A percentile compares a stretch with the other conserved stretches of the same genome.
These are phyloP conservation scores for Zygosaccharomyces pseudobailii DNA, from an alignment of 1,139 yeast genomes.

Conservation along the genomic window DNA sequence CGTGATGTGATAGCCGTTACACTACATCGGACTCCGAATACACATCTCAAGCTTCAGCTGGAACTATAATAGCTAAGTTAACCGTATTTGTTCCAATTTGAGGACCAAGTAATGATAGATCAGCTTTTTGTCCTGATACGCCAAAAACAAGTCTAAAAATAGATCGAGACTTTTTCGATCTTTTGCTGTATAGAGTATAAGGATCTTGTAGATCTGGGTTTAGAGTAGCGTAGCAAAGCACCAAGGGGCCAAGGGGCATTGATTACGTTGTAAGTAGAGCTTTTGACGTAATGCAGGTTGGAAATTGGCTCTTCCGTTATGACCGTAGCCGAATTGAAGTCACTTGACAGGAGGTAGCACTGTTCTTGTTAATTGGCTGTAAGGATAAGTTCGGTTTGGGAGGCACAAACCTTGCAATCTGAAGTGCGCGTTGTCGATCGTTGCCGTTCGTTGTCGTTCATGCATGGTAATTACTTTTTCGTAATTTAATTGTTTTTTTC, in stretches of 20 bases:
- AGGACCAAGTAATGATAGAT: background rate
- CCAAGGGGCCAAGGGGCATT: background rate
- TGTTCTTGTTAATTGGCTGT: too few relatives aligned
- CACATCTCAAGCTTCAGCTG: too few relatives aligned
- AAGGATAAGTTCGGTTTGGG: too few relatives aligned
- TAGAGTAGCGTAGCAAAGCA: background rate
- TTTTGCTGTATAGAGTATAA: background rate
- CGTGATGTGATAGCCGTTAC: background rate
- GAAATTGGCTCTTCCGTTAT: background rate
- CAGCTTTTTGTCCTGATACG: background rate
- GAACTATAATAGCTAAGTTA: too few relatives aligned
- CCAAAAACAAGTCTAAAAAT: background rate
- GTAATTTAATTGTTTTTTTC: too few relatives aligned
- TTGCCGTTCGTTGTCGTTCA: too few relatives aligned
- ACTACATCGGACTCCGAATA: background rate
- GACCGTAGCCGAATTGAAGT: background rate
- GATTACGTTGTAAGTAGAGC: background rate
- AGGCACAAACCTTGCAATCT: too few relatives aligned
- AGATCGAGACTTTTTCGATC: background rate
- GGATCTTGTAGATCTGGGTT: background rate
- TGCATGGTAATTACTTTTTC: too few relatives aligned
- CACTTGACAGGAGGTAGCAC: too few relatives aligned
- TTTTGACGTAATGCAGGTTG: background rate
- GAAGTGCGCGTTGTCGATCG: too few relatives aligned
- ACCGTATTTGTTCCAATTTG: background rate